Evolutionary conservation across 768 basidiomycete genomes (phyloP).

Genomic region (Gelatoporia subvermispora): DNA sequence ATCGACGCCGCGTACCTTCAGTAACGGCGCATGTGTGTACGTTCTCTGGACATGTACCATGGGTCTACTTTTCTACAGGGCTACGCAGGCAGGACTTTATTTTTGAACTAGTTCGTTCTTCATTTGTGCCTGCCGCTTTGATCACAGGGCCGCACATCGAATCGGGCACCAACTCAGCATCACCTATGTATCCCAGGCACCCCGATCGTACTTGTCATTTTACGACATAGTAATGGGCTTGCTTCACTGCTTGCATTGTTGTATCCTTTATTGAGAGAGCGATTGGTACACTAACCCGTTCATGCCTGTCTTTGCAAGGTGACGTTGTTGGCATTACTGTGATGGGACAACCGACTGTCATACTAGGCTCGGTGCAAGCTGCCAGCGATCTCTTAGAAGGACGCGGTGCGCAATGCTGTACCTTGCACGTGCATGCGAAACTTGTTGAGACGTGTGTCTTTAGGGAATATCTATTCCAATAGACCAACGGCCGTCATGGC

Average conservation of each 20-base stretch:
- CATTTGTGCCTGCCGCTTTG: no score
- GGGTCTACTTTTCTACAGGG: no score
- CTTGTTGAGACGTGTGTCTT: not conserved
- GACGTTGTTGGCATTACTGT: constrained; percentile 22
- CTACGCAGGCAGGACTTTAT: no score
- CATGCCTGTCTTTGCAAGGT: constrained; percentile 11
- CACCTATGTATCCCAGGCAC: not conserved
- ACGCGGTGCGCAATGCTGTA: constrained; percentile 10
- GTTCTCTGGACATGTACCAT: no score
- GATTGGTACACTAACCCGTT: not conserved
- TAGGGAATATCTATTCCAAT: constrained; percentile 30
- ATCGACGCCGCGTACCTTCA: no score
- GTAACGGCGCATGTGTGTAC: no score
- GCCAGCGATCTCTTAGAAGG: constrained; percentile 26
- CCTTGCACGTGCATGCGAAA: no score
- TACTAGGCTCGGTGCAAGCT: constrained; percentile 22
- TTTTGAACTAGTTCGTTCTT: no score
- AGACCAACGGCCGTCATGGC: constrained; percentile 27
- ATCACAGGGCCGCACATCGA: no score
- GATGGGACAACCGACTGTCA: constrained; percentile 22
- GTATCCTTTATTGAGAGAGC: not conserved
- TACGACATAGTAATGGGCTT: not conserved
- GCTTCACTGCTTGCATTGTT: not conserved
- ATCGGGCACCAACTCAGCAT: no score
- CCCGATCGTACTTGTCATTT: not conserved